Base-by-base conservation (phyloP, 2,329 filamentous ascomycete species). In the Furcasterigmium furcatum region DNA sequence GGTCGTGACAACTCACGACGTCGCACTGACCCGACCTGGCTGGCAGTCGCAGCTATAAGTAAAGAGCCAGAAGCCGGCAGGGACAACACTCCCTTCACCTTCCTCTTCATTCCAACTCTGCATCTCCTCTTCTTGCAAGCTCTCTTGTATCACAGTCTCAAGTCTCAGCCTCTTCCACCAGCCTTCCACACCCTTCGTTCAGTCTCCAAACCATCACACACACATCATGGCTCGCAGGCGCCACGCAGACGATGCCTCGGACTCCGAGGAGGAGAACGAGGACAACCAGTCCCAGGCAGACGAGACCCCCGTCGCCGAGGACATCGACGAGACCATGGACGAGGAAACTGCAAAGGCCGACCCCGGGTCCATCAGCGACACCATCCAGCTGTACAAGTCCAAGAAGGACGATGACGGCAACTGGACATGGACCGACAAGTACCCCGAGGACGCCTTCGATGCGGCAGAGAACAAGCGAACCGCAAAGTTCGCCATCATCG, bases 381-480 rank as follows among this genome's bases (percentile, higher is more conserved):
- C 59, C 54, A 72, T 72, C 46, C 67, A 72, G 39, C 63, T 73
- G 36, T 73, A 72, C 56, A 56, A 55, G 34, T 62, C 59, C 9
- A 57, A 65, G 18, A 68, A 69, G 39, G 77, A 81, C 55, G 63
- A 70, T 10, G 63, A 71, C 38, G 77, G 76, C 9, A 63, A 70
- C 27, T 65, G 68, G 48, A 75, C 75, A 36, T 84, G 80, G 80
- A 73, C 75, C 8, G 72, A 77, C 44, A 72, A 76, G 47, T 69
- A 73, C 22, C 79, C 80, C 1, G 67, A 76, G 40, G 74, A 80
- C 50, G 64, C 79, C 4, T 68, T 73, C 38, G 73, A 77, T 43
- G 73, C 79, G 0, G 79, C 74, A 5, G 82, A 86, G 56, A 80
- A 83, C 51, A 74, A 77, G 16, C 73, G 81, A 52, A 84, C 80